These are phyloP conservation scores for Punica granatum DNA, from an alignment of 345 rosid genomes.

Conservation along the genomic window DNA sequence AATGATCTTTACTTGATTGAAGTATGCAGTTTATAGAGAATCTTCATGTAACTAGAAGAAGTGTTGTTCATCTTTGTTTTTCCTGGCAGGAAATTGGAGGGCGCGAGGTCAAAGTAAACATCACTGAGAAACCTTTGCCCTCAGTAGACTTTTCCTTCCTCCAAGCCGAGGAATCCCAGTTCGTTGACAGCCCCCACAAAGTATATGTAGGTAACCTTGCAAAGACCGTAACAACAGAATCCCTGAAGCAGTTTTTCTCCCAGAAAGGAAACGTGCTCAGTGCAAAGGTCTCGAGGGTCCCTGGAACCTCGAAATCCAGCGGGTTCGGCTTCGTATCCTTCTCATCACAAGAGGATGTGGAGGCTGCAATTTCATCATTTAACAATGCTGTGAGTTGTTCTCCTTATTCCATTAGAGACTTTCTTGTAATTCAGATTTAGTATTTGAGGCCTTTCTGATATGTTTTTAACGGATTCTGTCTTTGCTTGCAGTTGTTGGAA, in stretches of 20 bases:
- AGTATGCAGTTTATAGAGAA: no score
- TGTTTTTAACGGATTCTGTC: neutral
- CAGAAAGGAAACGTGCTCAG: constrained; percentile 71
- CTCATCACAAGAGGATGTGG: constrained; percentile 72
- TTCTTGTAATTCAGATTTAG: neutral
- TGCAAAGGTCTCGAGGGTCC: constrained; percentile 73
- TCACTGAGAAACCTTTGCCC: constrained; percentile 65
- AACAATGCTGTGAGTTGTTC: constrained; percentile 63
- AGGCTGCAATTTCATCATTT: constrained; percentile 58
- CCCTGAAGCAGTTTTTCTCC: constrained; percentile 52
- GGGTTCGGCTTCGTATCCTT: constrained; percentile 85
- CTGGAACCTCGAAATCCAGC: constrained; percentile 77
- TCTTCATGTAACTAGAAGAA: no score
- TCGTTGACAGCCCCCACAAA: constrained; percentile 60
- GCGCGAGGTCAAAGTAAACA: constrained; percentile 75
- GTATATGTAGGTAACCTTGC: constrained; percentile 89
- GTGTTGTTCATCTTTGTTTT: neutral
- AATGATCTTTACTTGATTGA: no score
- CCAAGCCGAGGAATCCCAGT: constrained; percentile 64
- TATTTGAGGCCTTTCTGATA: neutral
- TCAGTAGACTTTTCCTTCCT: constrained; percentile 37
- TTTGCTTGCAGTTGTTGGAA: constrained; percentile 54
- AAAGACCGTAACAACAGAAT: constrained; percentile 62
- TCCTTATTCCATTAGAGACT: neutral
- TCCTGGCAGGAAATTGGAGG: constrained; percentile 59